Evolutionary conservation across 192 early-diverging fungal genomes (phyloP).

Genomic region (Coemansia guatemalensis): DNA sequence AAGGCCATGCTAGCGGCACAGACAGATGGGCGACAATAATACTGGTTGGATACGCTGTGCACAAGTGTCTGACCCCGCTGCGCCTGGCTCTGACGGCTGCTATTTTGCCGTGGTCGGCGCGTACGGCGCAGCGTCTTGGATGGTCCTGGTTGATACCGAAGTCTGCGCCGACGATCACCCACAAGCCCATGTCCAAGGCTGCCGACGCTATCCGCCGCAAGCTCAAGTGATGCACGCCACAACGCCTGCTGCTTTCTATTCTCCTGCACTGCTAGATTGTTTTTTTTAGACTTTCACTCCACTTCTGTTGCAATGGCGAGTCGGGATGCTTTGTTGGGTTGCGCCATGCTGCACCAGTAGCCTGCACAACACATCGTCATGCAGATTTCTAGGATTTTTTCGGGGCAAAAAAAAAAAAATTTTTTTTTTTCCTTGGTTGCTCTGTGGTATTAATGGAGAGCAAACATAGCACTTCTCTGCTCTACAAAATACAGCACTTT

Average conservation of each 20-base stretch:
- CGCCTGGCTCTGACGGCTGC: constrained; percentile 46
- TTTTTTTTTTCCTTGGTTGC: constrained; percentile 7
- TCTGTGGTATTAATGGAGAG: neutral
- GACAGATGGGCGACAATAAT: constrained; percentile 55
- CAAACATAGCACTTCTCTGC: constrained; percentile 2
- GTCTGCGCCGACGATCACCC: constrained; percentile 36
- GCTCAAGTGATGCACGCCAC: constrained; percentile 26
- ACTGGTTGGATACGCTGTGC: constrained; percentile 51
- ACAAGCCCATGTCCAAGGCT: constrained; percentile 37
- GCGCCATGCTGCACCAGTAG: neutral
- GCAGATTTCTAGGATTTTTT: constrained; percentile 1
- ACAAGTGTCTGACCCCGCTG: constrained; percentile 54
- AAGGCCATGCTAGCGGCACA: constrained; percentile 40
- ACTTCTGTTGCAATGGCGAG: neutral
- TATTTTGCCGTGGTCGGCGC: constrained; percentile 50
- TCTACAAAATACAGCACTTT: constrained; percentile 6
- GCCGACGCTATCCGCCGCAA: constrained; percentile 43
- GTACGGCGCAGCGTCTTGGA: constrained; percentile 48
- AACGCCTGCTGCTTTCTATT: neutral
- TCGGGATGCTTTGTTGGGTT: neutral
- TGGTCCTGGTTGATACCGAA: constrained; percentile 55
- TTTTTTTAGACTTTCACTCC: constrained; percentile 1
- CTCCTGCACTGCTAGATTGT: constrained; percentile 3
- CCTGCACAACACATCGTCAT: neutral
- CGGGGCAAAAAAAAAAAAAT: neutral